Conservation (phyloP, 805 yeast species). For the Hanseniaspora pseudoguilliermondii region DNA sequence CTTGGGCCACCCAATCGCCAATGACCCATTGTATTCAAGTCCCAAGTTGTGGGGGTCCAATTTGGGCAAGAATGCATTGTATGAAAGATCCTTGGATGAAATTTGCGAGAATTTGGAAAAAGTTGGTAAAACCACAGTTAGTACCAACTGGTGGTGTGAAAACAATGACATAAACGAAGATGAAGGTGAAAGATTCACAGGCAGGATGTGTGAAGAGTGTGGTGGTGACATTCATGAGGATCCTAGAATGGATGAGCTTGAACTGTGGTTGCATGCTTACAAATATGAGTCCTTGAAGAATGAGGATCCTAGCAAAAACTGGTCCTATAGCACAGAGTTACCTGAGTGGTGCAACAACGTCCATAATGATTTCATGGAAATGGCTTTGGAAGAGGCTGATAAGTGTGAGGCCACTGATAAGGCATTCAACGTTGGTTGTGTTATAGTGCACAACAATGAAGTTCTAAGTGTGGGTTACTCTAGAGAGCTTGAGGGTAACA, state of each 20-base stretch:
- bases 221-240: constrained; percentile 63
- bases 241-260: constrained; percentile 80
- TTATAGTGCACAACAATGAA: constrained; percentile 49
- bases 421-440: constrained; percentile 91
- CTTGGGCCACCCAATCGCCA: constrained; percentile 80
- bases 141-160: constrained; percentile 49
- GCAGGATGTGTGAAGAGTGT: constrained; percentile 45
- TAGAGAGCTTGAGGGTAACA: constrained; percentile 83
- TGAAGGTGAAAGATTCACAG: constrained; percentile 30
- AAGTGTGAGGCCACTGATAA: constrained; percentile 72
- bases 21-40: constrained; percentile 84
- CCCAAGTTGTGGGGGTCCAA: constrained; percentile 64
- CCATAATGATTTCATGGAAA: constrained; percentile 50
- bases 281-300: constrained; percentile 45
- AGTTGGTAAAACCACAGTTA: constrained; percentile 58
- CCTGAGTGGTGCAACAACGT: constrained; percentile 73
- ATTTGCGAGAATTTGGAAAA: constrained; percentile 41
- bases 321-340: constrained; percentile 64
- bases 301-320: constrained; percentile 30
- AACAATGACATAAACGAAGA: constrained; percentile 47
- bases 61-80: constrained; percentile 51
- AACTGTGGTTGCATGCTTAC: constrained; percentile 83
- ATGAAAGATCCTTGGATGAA: constrained; percentile 31
- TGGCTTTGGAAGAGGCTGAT: constrained; percentile 65
- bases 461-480: constrained; percentile 67